Evolutionary conservation across 805 yeast species (phyloP).

Genomic region (Wickerhamomyces tratensis): DNA sequence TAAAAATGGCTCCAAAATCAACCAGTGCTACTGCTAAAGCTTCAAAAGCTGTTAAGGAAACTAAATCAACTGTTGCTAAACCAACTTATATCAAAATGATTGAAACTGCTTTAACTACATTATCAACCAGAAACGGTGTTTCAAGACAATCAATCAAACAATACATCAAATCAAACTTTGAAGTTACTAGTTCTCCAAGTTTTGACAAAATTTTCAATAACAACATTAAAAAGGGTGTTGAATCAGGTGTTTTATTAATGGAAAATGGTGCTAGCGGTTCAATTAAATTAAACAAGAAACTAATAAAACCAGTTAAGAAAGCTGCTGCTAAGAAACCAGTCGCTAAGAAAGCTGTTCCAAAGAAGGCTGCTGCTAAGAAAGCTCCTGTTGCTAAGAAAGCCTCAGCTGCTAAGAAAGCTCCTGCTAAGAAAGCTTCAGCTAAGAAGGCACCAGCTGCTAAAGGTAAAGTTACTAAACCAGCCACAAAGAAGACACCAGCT

Average conservation of each 20-base stretch:
- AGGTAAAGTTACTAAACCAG: conserved; percentile 24
- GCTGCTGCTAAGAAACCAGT: conserved; percentile 19
- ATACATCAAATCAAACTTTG: conserved; percentile 56
- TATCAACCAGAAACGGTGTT: conserved; percentile 77
- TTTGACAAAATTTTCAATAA: conserved; percentile 70
- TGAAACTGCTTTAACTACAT: conserved; percentile 51
- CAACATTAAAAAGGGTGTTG: conserved; percentile 76
- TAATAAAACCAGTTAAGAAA: conserved; percentile 18
- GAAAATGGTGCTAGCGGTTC: conserved; percentile 92
- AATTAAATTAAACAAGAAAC: conserved; percentile 41
- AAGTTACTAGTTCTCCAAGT: conserved; percentile 40
- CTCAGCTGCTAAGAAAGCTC: conserved; percentile 15
- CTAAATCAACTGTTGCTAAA: no score
- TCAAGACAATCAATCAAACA: conserved; percentile 85
- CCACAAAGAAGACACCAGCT: conserved; percentile 22
- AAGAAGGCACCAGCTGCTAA: conserved; percentile 20
- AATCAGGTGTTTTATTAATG: conserved; percentile 64
- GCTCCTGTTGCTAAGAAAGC: conserved; percentile 17
- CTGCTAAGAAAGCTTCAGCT: conserved; percentile 5
- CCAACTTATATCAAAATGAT: conserved; percentile 18
- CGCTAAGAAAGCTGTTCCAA: conserved; percentile 17
- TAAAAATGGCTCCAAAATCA: conserved; percentile 15
- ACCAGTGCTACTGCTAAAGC: conserved; percentile 14
- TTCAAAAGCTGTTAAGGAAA: conserved; percentile 16
- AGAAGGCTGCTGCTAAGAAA: conserved; percentile 22